phyloP scores from a whole-genome alignment of 2,329 filamentous ascomycete species.

The Colletotrichum agaves region DNA sequence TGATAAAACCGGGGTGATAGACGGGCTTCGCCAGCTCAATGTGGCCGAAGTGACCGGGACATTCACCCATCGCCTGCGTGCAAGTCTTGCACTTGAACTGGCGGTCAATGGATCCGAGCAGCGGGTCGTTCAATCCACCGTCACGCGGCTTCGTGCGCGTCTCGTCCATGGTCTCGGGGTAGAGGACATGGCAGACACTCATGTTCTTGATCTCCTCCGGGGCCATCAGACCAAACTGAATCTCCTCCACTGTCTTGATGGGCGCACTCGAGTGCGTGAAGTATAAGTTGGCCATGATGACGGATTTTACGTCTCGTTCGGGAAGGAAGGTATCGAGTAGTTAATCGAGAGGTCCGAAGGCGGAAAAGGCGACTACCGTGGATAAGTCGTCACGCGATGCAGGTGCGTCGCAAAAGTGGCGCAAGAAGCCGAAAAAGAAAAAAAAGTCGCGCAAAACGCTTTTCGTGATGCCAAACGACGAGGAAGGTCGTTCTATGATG shows the following conservation, averaged over 20 bases:
- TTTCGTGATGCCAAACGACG: constrained; percentile 47
- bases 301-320: constrained; percentile 42
- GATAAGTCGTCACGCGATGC: constrained; percentile 37
- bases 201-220: constrained; percentile 99
- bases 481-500: constrained; percentile 51
- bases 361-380: constrained; percentile 14
- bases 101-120: constrained; percentile 95
- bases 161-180: constrained; percentile 99
- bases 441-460: constrained; percentile 42
- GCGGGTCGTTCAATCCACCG: constrained; percentile 92
- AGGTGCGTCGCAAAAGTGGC: constrained; percentile 41
- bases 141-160: constrained; percentile 90
- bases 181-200: constrained; percentile 95
- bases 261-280: constrained; percentile 94
- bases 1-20: constrained; percentile 95
- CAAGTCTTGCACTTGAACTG: constrained; percentile 97
- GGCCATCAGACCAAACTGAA: constrained; percentile 97
- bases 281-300: constrained; percentile 89
- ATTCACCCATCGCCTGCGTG: constrained; percentile 94
- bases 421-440: constrained; percentile 39
- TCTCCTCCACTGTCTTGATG: constrained; percentile 97
- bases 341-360: background rate
- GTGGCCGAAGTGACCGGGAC: constrained; percentile 97
- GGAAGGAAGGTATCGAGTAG: constrained; percentile 29
- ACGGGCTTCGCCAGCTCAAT: constrained; percentile 98